Evolutionary conservation across 305 asterid genomes (phyloP).

Genomic region (Withania somnifera): DNA sequence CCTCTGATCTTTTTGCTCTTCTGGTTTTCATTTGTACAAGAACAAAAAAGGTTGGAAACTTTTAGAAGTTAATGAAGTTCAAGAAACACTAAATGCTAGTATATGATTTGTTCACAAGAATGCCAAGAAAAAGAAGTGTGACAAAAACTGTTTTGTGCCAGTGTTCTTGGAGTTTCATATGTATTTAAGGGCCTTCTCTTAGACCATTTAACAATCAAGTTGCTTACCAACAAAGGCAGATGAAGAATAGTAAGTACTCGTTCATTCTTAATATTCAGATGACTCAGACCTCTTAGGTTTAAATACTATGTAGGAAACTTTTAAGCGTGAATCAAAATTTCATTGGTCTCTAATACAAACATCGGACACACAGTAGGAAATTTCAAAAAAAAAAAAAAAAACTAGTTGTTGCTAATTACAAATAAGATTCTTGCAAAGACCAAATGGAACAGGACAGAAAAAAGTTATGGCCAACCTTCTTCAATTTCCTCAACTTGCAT

Average conservation of each 20-base stretch:
- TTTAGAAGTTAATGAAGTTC: constrained; percentile 10
- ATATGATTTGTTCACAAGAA: constrained; percentile 1
- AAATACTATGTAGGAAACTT: not conserved
- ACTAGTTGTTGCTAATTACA: constrained; percentile 22
- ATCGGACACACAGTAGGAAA: not conserved
- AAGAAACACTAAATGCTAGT: constrained; percentile 9
- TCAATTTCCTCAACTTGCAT: constrained; percentile 60
- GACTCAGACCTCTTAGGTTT: not conserved
- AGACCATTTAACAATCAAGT: constrained; percentile 1
- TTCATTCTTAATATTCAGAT: too few species aligned
- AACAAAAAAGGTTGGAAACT: not conserved
- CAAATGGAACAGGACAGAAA: constrained; percentile 37
- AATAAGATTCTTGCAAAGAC: constrained; percentile 40
- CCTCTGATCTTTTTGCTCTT: constrained; percentile 55
- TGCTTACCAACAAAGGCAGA: fast-evolving
- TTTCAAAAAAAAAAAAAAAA: not conserved
- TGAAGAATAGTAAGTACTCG: fast-evolving
- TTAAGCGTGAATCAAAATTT: not conserved
- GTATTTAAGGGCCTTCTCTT: not conserved
- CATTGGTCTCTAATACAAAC: fast-evolving
- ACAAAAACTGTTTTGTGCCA: constrained; percentile 6
- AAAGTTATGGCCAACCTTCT: constrained; percentile 49
- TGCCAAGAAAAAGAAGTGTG: not conserved
- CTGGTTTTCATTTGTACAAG: constrained; percentile 30
- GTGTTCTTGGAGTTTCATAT: constrained; percentile 8